A percentile compares a stretch with the other conserved stretches of the same genome.
These are phyloP conservation scores for Escovopsis weberi DNA, from an alignment of 2,329 filamentous ascomycete genomes.

Conservation along the genomic window DNA sequence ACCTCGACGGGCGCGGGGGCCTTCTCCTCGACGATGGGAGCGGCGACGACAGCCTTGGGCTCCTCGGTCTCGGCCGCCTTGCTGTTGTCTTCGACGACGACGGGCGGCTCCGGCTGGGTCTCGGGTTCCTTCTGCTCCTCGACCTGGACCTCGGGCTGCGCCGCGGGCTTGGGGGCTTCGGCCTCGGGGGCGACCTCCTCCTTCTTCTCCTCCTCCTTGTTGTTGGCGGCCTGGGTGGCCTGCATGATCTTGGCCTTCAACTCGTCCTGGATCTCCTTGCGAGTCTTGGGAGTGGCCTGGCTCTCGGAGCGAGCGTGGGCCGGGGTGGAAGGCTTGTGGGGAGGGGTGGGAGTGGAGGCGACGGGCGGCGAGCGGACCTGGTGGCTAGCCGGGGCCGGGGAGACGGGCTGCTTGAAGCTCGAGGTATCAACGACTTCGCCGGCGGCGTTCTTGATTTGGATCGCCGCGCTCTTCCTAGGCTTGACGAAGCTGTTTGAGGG, in stretches of 20 bases:
- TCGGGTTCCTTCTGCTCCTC: conserved; percentile 3
- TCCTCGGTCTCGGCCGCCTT: conserved; percentile 1
- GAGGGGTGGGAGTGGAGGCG: conserved; percentile 63
- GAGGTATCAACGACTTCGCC: conserved; percentile 64
- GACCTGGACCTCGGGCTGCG: background rate
- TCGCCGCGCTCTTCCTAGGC: conserved; percentile 54
- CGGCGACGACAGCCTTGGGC: background rate
- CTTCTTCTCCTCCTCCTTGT: conserved; percentile 14
- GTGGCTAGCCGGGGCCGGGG: conserved; percentile 39
- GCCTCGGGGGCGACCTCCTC: conserved; percentile 2
- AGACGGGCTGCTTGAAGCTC: conserved; percentile 41
- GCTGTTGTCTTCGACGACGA: too few species aligned
- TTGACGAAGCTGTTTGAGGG: conserved; percentile 32
- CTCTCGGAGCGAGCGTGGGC: conserved; percentile 61
- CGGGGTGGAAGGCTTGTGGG: conserved; percentile 57
- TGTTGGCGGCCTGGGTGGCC: conserved; percentile 27
- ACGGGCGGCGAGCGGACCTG: conserved; percentile 52
- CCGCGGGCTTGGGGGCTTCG: background rate
- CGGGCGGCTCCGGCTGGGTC: conserved; percentile 1
- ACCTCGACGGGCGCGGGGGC: conserved; percentile 8
- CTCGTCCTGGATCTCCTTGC: conserved; percentile 70
- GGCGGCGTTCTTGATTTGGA: conserved; percentile 71
- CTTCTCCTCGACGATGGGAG: conserved; percentile 1
- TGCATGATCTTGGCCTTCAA: conserved; percentile 66
- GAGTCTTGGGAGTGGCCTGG: conserved; percentile 50